phyloP scores from a whole-genome alignment of 495 filamentous ascomycete species.

The Cudoniella acicularis region DNA sequence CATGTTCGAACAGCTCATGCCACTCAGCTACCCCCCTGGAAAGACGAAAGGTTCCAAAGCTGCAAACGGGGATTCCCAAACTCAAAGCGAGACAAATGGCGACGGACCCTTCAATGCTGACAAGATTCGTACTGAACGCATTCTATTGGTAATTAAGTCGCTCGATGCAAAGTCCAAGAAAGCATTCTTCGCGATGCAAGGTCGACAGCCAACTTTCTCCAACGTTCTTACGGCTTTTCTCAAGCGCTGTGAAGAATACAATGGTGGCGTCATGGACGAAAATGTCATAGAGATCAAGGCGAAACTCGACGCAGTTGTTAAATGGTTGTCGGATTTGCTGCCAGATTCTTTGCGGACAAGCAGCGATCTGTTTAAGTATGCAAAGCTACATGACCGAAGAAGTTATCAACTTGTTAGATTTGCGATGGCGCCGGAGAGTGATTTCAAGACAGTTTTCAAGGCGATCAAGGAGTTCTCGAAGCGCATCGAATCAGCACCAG shows the following conservation, averaged over 20 bases:
- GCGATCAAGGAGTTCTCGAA: constrained; percentile 87
- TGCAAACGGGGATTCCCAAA: constrained; percentile 56
- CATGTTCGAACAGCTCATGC: constrained; percentile 81
- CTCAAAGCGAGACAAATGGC: constrained; percentile 27
- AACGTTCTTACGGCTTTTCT: constrained; percentile 69
- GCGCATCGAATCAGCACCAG: constrained; percentile 65
- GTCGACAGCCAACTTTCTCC: constrained; percentile 65
- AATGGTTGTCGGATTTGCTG: constrained; percentile 67
- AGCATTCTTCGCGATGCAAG: constrained; percentile 85
- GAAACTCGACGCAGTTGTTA: constrained; percentile 61
- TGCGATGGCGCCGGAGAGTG: constrained; percentile 78
- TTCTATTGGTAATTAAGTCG: constrained; percentile 73
- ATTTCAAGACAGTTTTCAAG: constrained; percentile 85
- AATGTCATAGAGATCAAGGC: constrained; percentile 60
- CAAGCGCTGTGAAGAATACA: constrained; percentile 78
- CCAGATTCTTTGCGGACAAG: constrained; percentile 66
- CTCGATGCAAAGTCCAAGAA: constrained; percentile 76
- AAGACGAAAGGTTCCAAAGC: constrained; percentile 62
- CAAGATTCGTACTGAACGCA: constrained; percentile 78
- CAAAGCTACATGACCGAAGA: constrained; percentile 85
- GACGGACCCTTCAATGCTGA: constrained; percentile 63
- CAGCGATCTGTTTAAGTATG: constrained; percentile 82
- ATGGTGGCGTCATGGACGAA: constrained; percentile 77
- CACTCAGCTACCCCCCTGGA: constrained; percentile 77
- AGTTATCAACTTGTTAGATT: constrained; percentile 86